Base-by-base conservation (phyloP, 352 stramenopile genomes). In the Globisporangium solare region DNA sequence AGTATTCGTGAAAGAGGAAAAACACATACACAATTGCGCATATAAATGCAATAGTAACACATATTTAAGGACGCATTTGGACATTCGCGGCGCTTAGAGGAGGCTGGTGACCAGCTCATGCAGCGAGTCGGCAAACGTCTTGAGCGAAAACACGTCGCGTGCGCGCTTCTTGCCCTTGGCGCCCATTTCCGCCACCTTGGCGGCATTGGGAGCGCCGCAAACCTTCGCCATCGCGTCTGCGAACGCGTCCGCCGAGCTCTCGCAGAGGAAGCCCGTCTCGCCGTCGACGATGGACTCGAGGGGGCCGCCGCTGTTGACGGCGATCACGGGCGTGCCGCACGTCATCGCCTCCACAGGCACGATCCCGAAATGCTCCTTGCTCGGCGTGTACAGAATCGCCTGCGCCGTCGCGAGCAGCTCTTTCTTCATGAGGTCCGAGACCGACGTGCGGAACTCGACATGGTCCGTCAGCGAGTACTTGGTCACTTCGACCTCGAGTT, bases 341-440 rank as follows among this genome's bases (percentile, higher is more conserved):
- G 93, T 95, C 96, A 99, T 99, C n/a, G 92, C 94, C 66, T 99
- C 97, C 15, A 99, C 76, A 0, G 97, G 97, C 2, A 99, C 97
- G 61, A 99, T 99, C n/a, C 97, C 97, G 74, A 99, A 99, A 70
- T 99, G 97, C 71, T 99, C 97, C 37, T 92, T 84, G 54, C 94
- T 81, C 11, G 97, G 97, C 40, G 97, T 99, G 69, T 99, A 99
- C 17, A 99, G 67, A 32, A 98, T 83, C 27, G 87, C 93, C 14
- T 83, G 76, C 3, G 93, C 90, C 2, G 73, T 86, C 45, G 73
- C 65, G 27, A 99, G 74, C 27, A 99, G 65, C 35, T 83, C 65
- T 4, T 90, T 85, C 56, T 97, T 92, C 71, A 88, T 89, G 14
- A 66, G 63, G 69, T 98, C 90, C 0, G 79, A 92, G 41, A 98